Base-by-base conservation (phyloP, 2,329 filamentous ascomycete species). In the Claviceps fusiformis region DNA sequence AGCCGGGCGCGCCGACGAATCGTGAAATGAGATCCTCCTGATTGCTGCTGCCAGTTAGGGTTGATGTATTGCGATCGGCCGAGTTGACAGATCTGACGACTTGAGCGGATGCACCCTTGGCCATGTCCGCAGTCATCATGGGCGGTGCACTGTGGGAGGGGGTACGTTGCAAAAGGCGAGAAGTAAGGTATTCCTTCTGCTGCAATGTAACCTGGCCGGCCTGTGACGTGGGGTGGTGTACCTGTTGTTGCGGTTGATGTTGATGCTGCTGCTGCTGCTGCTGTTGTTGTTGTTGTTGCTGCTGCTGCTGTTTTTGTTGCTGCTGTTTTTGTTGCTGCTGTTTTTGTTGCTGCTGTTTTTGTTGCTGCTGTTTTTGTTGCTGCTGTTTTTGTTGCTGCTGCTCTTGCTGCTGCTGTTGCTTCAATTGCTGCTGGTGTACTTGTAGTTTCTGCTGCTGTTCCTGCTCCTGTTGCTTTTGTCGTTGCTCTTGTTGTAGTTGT, bases 141-240 rank as follows among this genome's bases (percentile, higher is more conserved):
- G 82, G 83, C 41, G 83, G 79, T 3, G 79, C 77, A 58, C 79
- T 75, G 58, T 81, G 75, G 7, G 82, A 82, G 0, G 81, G 77
- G 10, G 75, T 81, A 60, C 85, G 78, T 63, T 85, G 79, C 2
- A 89, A 74, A 43, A 88, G 69, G 56, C 83, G 77, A 35, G 83
- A 83, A 7, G 85, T 87, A 53, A 87, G 77, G 58, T 84, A 80
- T 61, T 83, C 80, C 57, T 81, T 83, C 62, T 84, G 82, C 41
- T 75, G 72, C 15, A 68, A 63, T 35, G 70, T 72, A 56, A 74
- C 68, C 55, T 70, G 71, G 44, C 73, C 69, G 29, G 70, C 68
- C 24, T 63, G 67, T 7, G 49, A 33, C 24, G 39, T 2, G 4
- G 50, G 17, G 3, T 29, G 15, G 27, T 46, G 24, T 52, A 27